Evolutionary conservation across 495 filamentous ascomycete genomes (phyloP).

Genomic region (Lophiotrema nucula): DNA sequence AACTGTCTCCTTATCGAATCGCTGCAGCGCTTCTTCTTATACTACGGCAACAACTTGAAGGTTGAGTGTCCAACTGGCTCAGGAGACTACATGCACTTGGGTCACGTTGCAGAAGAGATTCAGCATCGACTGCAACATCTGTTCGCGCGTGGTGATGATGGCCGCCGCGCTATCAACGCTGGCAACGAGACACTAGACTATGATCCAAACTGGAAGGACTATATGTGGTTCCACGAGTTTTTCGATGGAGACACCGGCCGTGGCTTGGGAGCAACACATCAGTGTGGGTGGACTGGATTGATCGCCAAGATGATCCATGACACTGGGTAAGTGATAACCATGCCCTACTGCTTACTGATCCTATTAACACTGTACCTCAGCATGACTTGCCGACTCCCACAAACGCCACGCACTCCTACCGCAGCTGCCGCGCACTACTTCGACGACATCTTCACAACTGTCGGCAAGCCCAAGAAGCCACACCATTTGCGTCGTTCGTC

Average conservation of each 20-base stretch:
- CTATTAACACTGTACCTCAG: constrained; percentile 43
- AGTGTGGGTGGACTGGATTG: constrained; percentile 96
- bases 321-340: constrained; percentile 65
- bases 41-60: constrained; percentile 83
- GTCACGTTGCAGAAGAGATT: constrained; percentile 92
- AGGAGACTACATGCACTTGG: constrained; percentile 92
- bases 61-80: constrained; percentile 94
- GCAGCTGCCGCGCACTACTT: constrained; percentile 88
- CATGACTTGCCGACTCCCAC: constrained; percentile 85
- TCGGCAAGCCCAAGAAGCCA: constrained; percentile 45
- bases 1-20: constrained; percentile 95
- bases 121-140: constrained; percentile 94
- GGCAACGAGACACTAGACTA: constrained; percentile 81
- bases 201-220: constrained; percentile 87
- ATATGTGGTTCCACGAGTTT: constrained; percentile 95
- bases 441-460: constrained; percentile 74
- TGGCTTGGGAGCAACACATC: constrained; percentile 88
- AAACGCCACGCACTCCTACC: constrained; percentile 84
- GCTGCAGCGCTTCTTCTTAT: constrained; percentile 88
- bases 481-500: constrained; percentile 73
- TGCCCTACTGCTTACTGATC: neutral
- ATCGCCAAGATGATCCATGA: constrained; percentile 97
- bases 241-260: constrained; percentile 91
- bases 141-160: constrained; percentile 78
- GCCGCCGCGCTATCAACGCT: constrained; percentile 80